Evolutionary conservation across 2,329 filamentous ascomycete genomes (phyloP), one percentile per base, ranked within the genome.

Genomic region (Trichoderma gracile): DNA sequence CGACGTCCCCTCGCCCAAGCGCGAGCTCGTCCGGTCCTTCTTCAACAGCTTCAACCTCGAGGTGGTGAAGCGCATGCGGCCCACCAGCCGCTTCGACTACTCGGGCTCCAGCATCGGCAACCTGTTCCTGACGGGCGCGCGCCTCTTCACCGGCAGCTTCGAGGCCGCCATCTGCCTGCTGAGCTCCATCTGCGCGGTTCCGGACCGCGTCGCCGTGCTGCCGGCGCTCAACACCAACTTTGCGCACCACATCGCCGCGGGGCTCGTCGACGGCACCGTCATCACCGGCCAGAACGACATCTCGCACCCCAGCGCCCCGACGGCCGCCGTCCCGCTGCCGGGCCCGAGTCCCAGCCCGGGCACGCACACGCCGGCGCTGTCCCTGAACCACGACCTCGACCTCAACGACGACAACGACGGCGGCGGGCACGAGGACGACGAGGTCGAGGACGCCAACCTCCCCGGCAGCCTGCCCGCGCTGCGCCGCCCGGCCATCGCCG

Each of bases 191-290:
- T 96, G 93, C 72, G 87, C 86, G n/a, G 90, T 98, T 0, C 90
- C 92, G 0, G 83, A 86, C 12, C 83, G 87, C 58, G 87, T 95
- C 6, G 84, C 87, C 0, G 92, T 97, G 0, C 86, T 98, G 17
- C 95, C 94, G 0, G 92, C 91, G 4, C 91, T 98, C 70, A 96
- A 97, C 80, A 93, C 90, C 67, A 98, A 97, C 75, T 97, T 97
- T 79, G 92, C 92, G 0, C 91, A 96, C 72, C 94, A 98, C 76
- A 98, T 98, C 69, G 92, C 90, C 6, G 94, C 93, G 2, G 89
- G 90, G 0, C 82, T 98, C 0, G 80, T 81, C 19, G 86, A 97
- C 73, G 92, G 91, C 8, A 87, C 86, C 0, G 80, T 89, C 27
- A 96, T 98, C 70, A 90, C 91, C 0, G 94, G 94, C 0, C 95